A percentile compares a stretch with the other conserved stretches of the same genome.
phyloP scores from a whole-genome alignment of 192 early-diverging fungal genomes.

The Gamsiella multidivaricata region DNA sequence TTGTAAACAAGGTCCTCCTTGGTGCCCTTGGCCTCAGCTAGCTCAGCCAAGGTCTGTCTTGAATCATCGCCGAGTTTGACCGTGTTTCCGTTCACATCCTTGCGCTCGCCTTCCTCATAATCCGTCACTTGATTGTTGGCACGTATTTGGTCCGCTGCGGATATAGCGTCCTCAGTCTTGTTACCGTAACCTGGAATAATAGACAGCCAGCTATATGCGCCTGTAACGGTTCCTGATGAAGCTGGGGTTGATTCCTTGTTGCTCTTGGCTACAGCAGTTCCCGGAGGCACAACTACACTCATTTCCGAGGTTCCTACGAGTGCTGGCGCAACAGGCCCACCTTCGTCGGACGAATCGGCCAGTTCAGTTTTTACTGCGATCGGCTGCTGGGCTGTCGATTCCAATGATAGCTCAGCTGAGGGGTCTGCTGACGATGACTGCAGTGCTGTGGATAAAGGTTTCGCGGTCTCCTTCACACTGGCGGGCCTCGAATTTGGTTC shows the following conservation, averaged over 20 bases:
- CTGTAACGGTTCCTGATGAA: not conserved
- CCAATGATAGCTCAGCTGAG: not conserved
- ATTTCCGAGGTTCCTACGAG: conserved; percentile 31
- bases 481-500: conserved; percentile 24
- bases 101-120: conserved; percentile 13
- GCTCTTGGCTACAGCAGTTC: not conserved
- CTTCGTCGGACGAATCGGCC: not conserved
- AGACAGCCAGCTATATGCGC: conserved; percentile 40
- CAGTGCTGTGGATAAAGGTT: not conserved
- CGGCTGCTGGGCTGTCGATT: not conserved
- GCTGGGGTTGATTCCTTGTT: not conserved
- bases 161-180: conserved; percentile 9
- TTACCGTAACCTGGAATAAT: conserved; percentile 35
- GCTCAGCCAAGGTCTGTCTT: conserved; percentile 18
- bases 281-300: conserved; percentile 14
- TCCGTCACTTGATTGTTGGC: conserved; percentile 4
- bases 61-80: not conserved
- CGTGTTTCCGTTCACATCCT: conserved; percentile 6
- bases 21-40: conserved; percentile 8
- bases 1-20: conserved; percentile 6
- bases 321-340: conserved; percentile 11
- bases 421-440: not conserved
- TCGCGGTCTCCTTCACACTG: conserved; percentile 6
- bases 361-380: not conserved
- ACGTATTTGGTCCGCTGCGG: not conserved